These are phyloP conservation scores for Lophiostoma macrostomum DNA, from an alignment of 495 filamentous ascomycete genomes.

Conservation along the genomic window DNA sequence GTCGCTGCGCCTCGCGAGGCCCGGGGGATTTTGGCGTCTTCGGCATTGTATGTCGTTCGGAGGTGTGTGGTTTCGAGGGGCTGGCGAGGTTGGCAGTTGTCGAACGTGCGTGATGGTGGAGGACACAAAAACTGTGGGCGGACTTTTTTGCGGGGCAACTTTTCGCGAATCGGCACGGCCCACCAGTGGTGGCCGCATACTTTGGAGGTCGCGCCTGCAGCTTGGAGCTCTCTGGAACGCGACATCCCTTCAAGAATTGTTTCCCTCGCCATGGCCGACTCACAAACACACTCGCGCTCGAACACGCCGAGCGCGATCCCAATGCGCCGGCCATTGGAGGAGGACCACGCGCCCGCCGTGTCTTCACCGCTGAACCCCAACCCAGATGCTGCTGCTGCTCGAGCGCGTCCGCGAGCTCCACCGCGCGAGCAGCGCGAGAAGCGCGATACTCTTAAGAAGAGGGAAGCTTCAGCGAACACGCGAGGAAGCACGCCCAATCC, in stretches of 20 bases:
- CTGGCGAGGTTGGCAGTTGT: neutral
- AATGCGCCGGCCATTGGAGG: constrained; percentile 32
- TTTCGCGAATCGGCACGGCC: constrained; percentile 13
- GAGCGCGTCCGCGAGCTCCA: constrained; percentile 30
- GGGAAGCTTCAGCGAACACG: constrained; percentile 37
- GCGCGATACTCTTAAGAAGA: constrained; percentile 45
- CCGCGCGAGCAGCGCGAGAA: constrained; percentile 45
- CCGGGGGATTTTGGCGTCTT: constrained; percentile 33
- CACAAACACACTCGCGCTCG: constrained; percentile 25
- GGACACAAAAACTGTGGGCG: constrained; percentile 16
- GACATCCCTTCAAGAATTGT: neutral
- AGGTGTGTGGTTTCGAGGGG: neutral
- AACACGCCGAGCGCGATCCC: constrained; percentile 29
- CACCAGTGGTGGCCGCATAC: neutral
- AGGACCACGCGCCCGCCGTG: constrained; percentile 39
- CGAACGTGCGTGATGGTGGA: neutral
- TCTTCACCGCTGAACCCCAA: constrained; percentile 44
- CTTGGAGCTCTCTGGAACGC: neutral
- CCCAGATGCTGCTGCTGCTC: constrained; percentile 28
- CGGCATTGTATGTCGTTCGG: constrained; percentile 27
- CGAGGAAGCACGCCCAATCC: constrained; percentile 33
- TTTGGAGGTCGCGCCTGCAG: neutral
- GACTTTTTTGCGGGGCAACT: constrained; percentile 16
- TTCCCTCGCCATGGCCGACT: constrained; percentile 28
- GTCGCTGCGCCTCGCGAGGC: constrained; percentile 29